Evolutionary conservation across 805 yeast genomes (phyloP).

Genomic region (Maudiozyma serrabonitensis): DNA sequence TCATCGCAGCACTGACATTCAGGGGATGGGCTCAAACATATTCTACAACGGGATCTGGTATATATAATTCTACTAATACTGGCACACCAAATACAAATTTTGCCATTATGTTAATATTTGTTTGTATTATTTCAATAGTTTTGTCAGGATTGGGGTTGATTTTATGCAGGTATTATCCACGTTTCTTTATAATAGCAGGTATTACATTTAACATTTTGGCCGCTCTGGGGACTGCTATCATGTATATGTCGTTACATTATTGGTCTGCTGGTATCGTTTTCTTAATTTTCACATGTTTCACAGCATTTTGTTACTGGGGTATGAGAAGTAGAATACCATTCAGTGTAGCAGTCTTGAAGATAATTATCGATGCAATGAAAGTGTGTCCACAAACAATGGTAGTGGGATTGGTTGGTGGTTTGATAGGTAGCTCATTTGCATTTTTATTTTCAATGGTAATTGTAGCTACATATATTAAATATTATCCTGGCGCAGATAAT

Average conservation of each 20-base stretch:
- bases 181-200: slow-evolving; percentile 57
- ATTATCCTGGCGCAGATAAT: slow-evolving; percentile 45
- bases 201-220: slow-evolving; percentile 55
- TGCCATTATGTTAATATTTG: slow-evolving; percentile 57
- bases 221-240: slow-evolving; percentile 69
- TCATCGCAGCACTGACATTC: slow-evolving; percentile 58
- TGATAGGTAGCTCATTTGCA: slow-evolving; percentile 53
- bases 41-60: slow-evolving; percentile 50
- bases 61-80: slow-evolving; percentile 42
- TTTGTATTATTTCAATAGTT: slow-evolving; percentile 49
- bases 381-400: slow-evolving; percentile 59
- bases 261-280: slow-evolving; percentile 77
- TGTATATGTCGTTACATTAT: slow-evolving; percentile 55
- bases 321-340: slow-evolving; percentile 64
- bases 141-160: slow-evolving; percentile 47
- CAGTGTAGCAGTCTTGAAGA: slow-evolving; percentile 57
- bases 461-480: slow-evolving; percentile 71
- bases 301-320: slow-evolving; percentile 65
- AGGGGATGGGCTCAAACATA: slow-evolving; percentile 51
- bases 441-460: slow-evolving; percentile 57
- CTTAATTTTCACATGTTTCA: slow-evolving; percentile 50
- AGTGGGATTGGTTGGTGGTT: slow-evolving; percentile 50
- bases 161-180: slow-evolving; percentile 57
- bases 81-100: slow-evolving; percentile 71
- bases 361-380: slow-evolving; percentile 70